Evolutionary conservation across 1,284 basidiomycete species (phyloP), one percentile per base, ranked within the genome.

Genomic region (Leccinum huronense): DNA sequence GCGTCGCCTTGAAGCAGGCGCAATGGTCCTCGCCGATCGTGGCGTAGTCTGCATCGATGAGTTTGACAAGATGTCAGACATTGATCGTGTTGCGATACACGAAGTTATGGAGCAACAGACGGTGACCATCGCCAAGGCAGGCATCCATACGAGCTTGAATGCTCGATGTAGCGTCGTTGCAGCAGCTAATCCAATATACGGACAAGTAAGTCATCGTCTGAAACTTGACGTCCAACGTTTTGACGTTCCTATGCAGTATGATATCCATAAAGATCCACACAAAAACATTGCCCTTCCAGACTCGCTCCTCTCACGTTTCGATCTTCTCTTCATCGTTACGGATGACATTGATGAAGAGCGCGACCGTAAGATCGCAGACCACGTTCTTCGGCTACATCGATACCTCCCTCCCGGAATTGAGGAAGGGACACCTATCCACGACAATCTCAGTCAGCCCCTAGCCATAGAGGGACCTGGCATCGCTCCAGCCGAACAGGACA

Each of bases 31-130:
- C 57, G 97, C 97, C n/a, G 97, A 99, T 78, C 89, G 96, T 66
- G 97, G 97, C 23, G 95, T 99, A 13, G 97, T 99, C 57, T 99
- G 97, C 79, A 99, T 99, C 72, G 97, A 99, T 79, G 97, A 99
- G 79, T 99, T 99, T 73, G 97, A 99, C 85, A 99, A 99, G 78
- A 99, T 99, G 97, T 95, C 93, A 36, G 97, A 99, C 72, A 86
- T 98, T 68, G 97, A 99, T 80, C 89, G 97, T 70, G 97, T 98
- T n/a, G 97, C 97, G 34, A 99, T 99, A 71, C 97, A 99, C 80
- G 97, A 99, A 88, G 97, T 98, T 73, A 99, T 99, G 97, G 97
- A 99, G 77, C 95, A 97, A 77, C 97, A 98, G 77, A 99, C 97
- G 0, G 96, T 99, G 60, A 98, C 97, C 1, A 99, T 99, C 69